These are phyloP conservation scores for Kappamyces sp. DNA, from an alignment of 192 early-diverging fungal species.

Conservation along the genomic window DNA sequence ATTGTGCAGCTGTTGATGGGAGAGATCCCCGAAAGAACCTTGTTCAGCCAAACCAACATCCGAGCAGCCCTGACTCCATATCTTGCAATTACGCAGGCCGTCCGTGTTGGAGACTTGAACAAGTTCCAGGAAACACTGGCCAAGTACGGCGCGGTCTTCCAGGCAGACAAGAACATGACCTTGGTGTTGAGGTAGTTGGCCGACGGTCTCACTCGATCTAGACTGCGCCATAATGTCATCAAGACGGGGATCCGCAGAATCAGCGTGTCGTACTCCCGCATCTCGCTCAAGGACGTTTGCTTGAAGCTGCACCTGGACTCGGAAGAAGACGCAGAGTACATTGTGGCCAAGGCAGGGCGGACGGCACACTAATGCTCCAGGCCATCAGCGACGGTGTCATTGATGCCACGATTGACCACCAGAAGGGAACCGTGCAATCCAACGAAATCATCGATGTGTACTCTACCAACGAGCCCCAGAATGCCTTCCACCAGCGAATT, in stretches of 20 bases:
- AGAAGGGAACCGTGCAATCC: conserved; percentile 85
- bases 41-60: conserved; percentile 84
- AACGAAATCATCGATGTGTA: conserved; percentile 95
- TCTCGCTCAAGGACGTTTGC: conserved; percentile 93
- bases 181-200: conserved; percentile 70
- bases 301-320: conserved; percentile 93
- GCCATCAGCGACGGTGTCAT: conserved; percentile 98
- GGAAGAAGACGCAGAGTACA: conserved; percentile 98
- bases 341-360: conserved; percentile 74
- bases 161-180: conserved; percentile 81
- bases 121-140: conserved; percentile 87
- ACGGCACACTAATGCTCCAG: conserved; percentile 21
- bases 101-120: conserved; percentile 87
- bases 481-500: conserved; percentile 91
- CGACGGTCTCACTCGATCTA: conserved; percentile 15
- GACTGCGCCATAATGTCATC: conserved; percentile 97
- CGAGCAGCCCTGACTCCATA: conserved; percentile 85
- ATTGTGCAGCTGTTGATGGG: conserved; percentile 98
- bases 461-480: conserved; percentile 92
- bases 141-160: conserved; percentile 68
- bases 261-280: conserved; percentile 90
- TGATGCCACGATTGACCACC: conserved; percentile 94
- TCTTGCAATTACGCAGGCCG: conserved; percentile 92
- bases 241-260: conserved; percentile 98
- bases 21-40: conserved; percentile 91